Evolutionary conservation across 257 asterid genomes (phyloP), one percentile per base, ranked within the genome.

Genomic region (Paraleonurus japonicus): DNA sequence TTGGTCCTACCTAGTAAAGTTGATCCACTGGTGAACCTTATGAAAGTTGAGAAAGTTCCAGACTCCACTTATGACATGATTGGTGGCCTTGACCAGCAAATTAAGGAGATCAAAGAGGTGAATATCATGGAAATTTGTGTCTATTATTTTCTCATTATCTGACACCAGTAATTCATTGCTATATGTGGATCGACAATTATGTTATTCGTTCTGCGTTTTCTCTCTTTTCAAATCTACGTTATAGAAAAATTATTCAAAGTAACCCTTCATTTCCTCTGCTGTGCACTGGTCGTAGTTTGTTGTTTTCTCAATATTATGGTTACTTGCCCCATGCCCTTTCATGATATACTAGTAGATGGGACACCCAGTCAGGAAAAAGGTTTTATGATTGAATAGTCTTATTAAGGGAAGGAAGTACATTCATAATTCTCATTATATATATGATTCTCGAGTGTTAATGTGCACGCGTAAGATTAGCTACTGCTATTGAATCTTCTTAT

Each of bases 41-140:
- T 94, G 99, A 89, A 94, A 85, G 99, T 94, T 61, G 99, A 94
- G 64, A 94, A 94, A 78, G 99, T 94, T 66, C 98, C 96, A 0
- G 96, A 94, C 76, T 94, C 98, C 75, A 91, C 99, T 19, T 94
- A 91, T 80, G 98, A 91, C 87, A 94, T 94, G 99, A 94, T 94
- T 82, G 99, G 99, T 81, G 96, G 98, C 50, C 97, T 94, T 58
- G 98, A 94, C 79, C 97, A 89, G 85, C 97, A 94, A 83, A 94
- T 94, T 70, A 94, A 90, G 69, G 98, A 94, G 87, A 94, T 94
- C 20, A 87, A 90, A 77, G 98, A 94, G 97, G 97, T 89, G 20
- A 55, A 3, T 50, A 35, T 61, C 57, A 57, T 26, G 47, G n/a
- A 33, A 30, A 35, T 48, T 33, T 67, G 13, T 65, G 33, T 69